A percentile compares a stretch with the other conserved stretches of the same genome.
These are phyloP conservation scores for Hysterium pulicare DNA, from an alignment of 2,329 filamentous ascomycete genomes.

Conservation along the genomic window DNA sequence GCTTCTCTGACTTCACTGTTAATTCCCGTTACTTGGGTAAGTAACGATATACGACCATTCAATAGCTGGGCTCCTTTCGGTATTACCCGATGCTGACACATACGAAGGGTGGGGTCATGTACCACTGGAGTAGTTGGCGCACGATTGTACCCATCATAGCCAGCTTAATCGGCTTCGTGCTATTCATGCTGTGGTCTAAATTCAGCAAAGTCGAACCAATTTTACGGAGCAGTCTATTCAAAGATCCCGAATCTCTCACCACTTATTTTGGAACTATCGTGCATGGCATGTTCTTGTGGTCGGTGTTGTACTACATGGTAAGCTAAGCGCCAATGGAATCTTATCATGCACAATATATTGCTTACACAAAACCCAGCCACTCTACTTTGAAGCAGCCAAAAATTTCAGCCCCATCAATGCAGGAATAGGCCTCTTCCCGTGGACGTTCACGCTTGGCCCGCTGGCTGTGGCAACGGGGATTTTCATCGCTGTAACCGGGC, in stretches of 20 bases:
- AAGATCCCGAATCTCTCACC: conserved; percentile 20
- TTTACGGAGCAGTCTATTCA: conserved; percentile 29
- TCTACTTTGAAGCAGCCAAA: conserved; percentile 29
- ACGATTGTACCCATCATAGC: conserved; percentile 18
- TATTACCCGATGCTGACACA: background rate
- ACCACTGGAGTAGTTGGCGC: conserved; percentile 17
- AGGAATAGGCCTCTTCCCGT: conserved; percentile 27
- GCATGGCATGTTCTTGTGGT: conserved; percentile 23
- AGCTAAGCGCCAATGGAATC: conserved; percentile 4
- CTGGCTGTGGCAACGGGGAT: conserved; percentile 20
- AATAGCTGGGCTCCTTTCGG: background rate
- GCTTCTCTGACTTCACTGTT: conserved; percentile 53
- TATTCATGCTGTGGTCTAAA: conserved; percentile 20
- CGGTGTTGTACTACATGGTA: conserved; percentile 28
- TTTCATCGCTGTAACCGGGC: conserved; percentile 17
- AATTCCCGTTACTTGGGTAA: conserved; percentile 53
- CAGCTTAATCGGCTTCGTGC: conserved; percentile 15
- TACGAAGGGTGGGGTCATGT: conserved; percentile 18
- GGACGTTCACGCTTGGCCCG: conserved; percentile 25
- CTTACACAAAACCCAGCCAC: too few species aligned
- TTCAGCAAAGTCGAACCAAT: conserved; percentile 19
- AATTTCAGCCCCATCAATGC: conserved; percentile 13
- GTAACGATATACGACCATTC: conserved; percentile 7
- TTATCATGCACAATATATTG: background rate
- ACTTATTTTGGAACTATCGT: conserved; percentile 29